Conservation (phyloP, 371 early-diverging fungal species). For the Apophysomyces sp. region DNA sequence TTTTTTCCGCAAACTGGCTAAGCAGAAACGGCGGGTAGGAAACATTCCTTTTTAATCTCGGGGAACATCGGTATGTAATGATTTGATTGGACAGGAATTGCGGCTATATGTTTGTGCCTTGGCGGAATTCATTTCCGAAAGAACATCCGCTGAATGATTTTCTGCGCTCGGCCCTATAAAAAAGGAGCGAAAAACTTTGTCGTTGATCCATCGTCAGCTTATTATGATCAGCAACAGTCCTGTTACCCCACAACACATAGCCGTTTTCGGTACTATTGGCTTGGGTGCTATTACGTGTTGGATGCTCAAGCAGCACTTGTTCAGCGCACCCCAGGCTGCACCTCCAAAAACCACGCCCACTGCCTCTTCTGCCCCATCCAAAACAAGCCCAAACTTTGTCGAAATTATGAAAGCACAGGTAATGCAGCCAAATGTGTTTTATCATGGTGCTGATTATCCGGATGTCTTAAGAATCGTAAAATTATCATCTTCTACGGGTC, state of each 20-base stretch:
- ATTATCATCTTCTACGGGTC: slow-evolving; percentile 85
- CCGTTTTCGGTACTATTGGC: not conserved
- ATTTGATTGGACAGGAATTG: not conserved
- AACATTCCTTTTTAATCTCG: not conserved
- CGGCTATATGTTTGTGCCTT: not conserved
- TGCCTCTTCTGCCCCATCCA: not conserved
- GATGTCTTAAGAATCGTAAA: slow-evolving; percentile 42
- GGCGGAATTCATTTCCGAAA: not conserved
- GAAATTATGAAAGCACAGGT: not conserved
- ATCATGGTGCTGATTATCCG: not conserved
- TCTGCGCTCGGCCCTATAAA: not conserved
- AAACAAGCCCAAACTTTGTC: not conserved
- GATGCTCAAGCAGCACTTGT: not conserved
- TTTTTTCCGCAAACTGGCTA: not conserved
- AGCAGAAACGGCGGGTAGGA: not conserved
- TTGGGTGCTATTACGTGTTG: not conserved
- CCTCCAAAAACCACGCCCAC: not conserved
- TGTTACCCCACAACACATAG: not conserved
- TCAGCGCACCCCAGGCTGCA: not conserved
- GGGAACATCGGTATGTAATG: not conserved
- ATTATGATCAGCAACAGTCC: not conserved
- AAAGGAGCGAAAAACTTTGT: not conserved
- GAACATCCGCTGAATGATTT: not conserved
- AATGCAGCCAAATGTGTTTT: not conserved
- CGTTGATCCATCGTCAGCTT: not conserved